Conservation (phyloP, 768 basidiomycete genomes). For the Panaeolus papilionaceus region DNA sequence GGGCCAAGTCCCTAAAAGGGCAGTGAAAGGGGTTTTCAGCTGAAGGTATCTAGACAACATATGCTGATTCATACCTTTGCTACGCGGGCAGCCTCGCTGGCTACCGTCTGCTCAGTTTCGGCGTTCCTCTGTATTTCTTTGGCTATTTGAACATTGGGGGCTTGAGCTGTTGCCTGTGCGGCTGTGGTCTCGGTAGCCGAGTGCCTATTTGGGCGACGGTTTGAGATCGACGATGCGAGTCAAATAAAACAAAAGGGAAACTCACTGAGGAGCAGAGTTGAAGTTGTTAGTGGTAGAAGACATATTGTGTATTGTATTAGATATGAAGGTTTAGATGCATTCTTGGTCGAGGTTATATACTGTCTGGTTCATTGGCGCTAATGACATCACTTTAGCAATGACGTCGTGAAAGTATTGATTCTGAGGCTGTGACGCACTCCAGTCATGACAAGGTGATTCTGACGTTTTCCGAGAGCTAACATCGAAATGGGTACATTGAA, state of each 20-base stretch:
- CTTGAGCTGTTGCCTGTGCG: conserved; percentile 54
- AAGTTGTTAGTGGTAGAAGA: conserved; percentile 4
- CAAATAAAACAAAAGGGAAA: neutral
- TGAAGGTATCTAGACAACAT: neutral
- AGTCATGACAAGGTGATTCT: neutral
- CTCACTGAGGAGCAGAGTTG: conserved; percentile 3
- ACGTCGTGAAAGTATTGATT: neutral
- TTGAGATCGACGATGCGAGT: neutral
- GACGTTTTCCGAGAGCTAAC: neutral
- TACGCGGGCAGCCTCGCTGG: conserved; percentile 54
- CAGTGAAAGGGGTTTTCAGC: neutral
- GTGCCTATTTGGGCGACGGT: conserved; percentile 27
- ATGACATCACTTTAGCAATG: conserved; percentile 7
- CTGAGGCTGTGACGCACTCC: neutral
- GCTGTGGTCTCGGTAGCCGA: conserved; percentile 59
- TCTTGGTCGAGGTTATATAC: neutral
- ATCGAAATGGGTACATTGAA: neutral
- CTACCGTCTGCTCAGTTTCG: conserved; percentile 49
- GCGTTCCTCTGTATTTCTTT: conserved; percentile 55
- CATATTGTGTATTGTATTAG: neutral
- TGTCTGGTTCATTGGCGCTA: conserved; percentile 11
- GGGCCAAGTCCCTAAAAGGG: conserved; percentile 37
- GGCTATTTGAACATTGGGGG: conserved; percentile 46
- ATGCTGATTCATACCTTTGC: conserved; percentile 50
- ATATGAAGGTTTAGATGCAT: neutral